Base-by-base conservation (phyloP, 495 filamentous ascomycete species). In the Wilcoxina mikolae region DNA sequence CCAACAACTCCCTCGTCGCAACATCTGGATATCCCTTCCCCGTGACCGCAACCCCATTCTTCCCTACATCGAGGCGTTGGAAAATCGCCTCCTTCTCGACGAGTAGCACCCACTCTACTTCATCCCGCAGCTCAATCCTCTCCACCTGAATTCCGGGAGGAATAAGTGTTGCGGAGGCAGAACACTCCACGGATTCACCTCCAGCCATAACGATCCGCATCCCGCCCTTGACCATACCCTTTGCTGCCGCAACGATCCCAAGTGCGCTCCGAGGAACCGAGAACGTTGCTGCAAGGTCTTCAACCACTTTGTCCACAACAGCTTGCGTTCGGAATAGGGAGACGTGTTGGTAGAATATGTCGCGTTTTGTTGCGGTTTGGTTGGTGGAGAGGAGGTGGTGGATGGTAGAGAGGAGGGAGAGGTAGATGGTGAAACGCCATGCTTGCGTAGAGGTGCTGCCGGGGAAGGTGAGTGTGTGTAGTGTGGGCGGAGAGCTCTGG, bases 61-160 rank as follows among this genome's bases (percentile, higher is more conserved):
- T 3, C 2, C 22, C 56, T 61, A 5, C 60, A n/a, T 12, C 60
- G 56, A 4, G n/a, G 41, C 27, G 24, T 3, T 60, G 87, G 49
- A 93, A 66, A 2, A 91, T 69, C 63, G 84, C 87, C 73, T 98
- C 91, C 71, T 98, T 98, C 65, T 98, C 91, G 29, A 98, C 76
- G 0, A 95, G 75, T 0, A 96, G 62, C 24, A 95, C 71, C 88
- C 87, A 94, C 43, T 75, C 66, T 0, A 76, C 65, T n/a, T 65
- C 58, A 18, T 62, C 57, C 0, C 69, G 64, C 9, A 86, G 68
- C 51, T 81, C 68, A 17, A 93, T 62, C 3, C 62, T 65, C 1
- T 72, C 65, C 5, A 80, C 71, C 0, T 78, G 70, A 31, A 70
- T 69, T 12, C 76, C 56, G 11, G 72, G 74, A 9, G 87, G 85